Evolutionary conservation across 345 rosid species (phyloP), one percentile per base, ranked within the genome.

Genomic region (Rhizophora apiculata): DNA sequence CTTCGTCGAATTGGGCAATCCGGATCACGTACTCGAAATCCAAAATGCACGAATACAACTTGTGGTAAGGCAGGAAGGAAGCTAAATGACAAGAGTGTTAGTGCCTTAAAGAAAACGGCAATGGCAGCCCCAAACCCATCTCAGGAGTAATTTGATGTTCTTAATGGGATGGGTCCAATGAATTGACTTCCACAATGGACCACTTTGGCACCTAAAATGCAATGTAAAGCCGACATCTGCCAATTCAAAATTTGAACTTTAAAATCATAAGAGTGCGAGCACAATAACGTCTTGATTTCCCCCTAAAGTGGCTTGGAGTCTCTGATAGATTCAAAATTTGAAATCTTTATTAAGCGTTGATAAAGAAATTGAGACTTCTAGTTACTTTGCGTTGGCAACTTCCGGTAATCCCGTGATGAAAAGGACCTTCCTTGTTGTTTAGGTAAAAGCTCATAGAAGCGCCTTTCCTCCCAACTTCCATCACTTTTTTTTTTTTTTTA

Each of bases 371-470:
- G 59, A 52, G 57, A 34, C 60, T 54, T 29, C 51, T 53, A 58
- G 29, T 39, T 10, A 3, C 51, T 73, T 65, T 49, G 77, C 67
- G 73, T 79, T 70, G 74, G 72, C 81, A 59, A 68, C 77, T 76
- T 83, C 78, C 53, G 70, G 74, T 31, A 76, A 67, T 76, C 78
- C 80, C 81, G 78, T 83, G 83, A 81, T 61, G 72, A 78, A 74
- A 83, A 51, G 53, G 84, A 78, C 81, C 24, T 78, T 68, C 76
- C 83, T 74, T 78, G 64, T 60, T 71, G 73, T 78, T 74, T 79
- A 76, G 80, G 83, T 74, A 81, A 69, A 74, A 22, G 69, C 29
- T 20, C 9, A 21, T 16, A 20, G 4, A 34, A 51, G 21, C 60
- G 24, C 60, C 16, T 30, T 10, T 10, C 6, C 6, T 22, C 10